Base-by-base conservation (phyloP, 2,329 filamentous ascomycete genomes). In the Penicillium palitans region DNA sequence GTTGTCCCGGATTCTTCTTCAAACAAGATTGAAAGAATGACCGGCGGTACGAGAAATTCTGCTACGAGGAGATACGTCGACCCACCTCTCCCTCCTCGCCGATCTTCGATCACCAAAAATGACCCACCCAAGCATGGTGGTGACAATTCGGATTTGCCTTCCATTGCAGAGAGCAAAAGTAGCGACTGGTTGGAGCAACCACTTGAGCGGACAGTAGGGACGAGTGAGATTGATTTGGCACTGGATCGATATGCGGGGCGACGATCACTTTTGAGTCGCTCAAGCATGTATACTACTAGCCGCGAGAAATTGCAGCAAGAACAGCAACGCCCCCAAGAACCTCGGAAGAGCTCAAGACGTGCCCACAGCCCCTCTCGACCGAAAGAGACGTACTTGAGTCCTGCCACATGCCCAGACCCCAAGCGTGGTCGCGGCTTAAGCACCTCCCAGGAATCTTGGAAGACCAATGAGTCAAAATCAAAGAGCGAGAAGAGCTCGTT, bases 161-260 rank as follows among this genome's bases (percentile, higher is more conserved):
- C 61, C 2, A 62, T 65, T 42, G 61, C 66, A 9, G 65, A 67
- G 35, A 59, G 56, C 12, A 63, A 66, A 31, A 61, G 60, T 44
- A 35, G 62, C 17, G 65, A 66, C 19, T 72, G 66, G 65, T 52
- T 53, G 17, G 66, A 69, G 12, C 62, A 65, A 6, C 63, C 71
- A 8, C 55, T 71, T 10, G 71, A 72, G 57, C 65, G 68, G 25
- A 70, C 67, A 2, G 69, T 74, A 10, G 65, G 67, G 2, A 73
- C 71, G 13, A 74, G 66, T 37, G 72, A 74, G 52, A 72, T 74
- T 37, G 72, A 74, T 45, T 29, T 70, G 39, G 72, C 72, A 5
- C 55, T 74, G 44, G 65, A 72, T 49, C 67, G 68, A 54, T 70
- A 72, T 44, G 65, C 64, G 15, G 67, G 66, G 15, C 59, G 60